Percentiles rank a stretch among this genome's conserved stretches.
phyloP scores from a whole-genome alignment of 2,329 filamentous ascomycete genomes.

The Aspergillus sp. region DNA sequence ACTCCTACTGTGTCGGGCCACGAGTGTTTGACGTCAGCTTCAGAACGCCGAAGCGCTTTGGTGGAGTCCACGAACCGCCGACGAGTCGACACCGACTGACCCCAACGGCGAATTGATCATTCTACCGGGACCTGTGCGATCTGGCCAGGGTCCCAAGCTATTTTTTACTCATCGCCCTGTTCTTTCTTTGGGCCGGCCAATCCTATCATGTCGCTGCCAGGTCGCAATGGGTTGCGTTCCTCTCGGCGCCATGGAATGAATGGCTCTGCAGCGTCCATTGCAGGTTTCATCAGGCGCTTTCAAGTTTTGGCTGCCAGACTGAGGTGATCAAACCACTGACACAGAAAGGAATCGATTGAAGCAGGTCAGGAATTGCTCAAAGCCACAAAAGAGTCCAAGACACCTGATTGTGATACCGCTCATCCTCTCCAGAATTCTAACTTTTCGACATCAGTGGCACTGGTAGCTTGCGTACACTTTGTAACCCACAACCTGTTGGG shows the following conservation, averaged over 20 bases:
- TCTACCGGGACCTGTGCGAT: background rate
- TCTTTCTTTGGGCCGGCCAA: slow-evolving; percentile 4
- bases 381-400: background rate
- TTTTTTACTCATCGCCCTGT: background rate
- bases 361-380: background rate
- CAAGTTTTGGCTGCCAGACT: background rate
- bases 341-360: background rate
- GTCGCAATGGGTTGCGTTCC: background rate
- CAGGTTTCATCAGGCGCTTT: slow-evolving; percentile 6
- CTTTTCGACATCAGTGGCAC: background rate
- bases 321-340: background rate
- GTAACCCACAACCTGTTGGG: background rate
- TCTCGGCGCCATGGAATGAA: slow-evolving; percentile 3
- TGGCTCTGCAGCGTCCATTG: background rate
- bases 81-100: background rate
- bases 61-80: slow-evolving; percentile 9
- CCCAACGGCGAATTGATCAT: background rate
- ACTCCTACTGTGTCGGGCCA: background rate
- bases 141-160: background rate
- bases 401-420: background rate
- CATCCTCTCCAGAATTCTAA: background rate
- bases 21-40: slow-evolving; percentile 20
- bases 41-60: slow-evolving; percentile 13
- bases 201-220: background rate
- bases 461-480: background rate